phyloP scores from a whole-genome alignment of 495 filamentous ascomycete species.

The Xylaria acuta region DNA sequence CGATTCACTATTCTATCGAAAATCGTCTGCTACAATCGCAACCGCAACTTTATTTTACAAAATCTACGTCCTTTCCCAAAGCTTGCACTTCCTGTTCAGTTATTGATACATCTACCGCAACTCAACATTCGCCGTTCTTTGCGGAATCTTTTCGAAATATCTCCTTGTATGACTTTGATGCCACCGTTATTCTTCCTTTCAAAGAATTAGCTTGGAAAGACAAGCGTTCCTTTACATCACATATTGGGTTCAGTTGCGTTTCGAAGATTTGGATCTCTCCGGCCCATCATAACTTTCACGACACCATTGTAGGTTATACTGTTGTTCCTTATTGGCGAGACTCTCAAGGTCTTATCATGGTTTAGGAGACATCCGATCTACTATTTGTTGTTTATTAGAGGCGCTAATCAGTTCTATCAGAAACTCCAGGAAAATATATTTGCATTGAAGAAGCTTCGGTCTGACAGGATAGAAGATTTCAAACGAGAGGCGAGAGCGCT shows the following conservation, averaged over 20 bases:
- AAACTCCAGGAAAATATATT: not conserved
- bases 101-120: not conserved
- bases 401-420: not conserved
- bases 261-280: not conserved
- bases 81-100: not conserved
- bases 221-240: no score
- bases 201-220: not conserved
- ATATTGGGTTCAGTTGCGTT: not conserved
- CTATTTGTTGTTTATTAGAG: no score
- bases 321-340: not conserved
- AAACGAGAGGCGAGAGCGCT: not conserved
- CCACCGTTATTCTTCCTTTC: not conserved
- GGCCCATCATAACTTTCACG: not conserved
- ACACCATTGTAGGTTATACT: not conserved
- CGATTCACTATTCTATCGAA: not conserved
- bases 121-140: not conserved
- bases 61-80: not conserved
- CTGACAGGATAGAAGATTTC: not conserved
- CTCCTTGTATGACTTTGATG: not conserved
- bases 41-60: no score
- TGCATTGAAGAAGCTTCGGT: constrained; percentile 4
- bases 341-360: not conserved
- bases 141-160: not conserved
- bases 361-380: not conserved
- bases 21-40: not conserved